Percentiles rank a stretch among this genome's conserved stretches.
These are phyloP conservation scores for Elongisporangium prolatum DNA, from an alignment of 352 stramenopile genomes.

Conservation along the genomic window DNA sequence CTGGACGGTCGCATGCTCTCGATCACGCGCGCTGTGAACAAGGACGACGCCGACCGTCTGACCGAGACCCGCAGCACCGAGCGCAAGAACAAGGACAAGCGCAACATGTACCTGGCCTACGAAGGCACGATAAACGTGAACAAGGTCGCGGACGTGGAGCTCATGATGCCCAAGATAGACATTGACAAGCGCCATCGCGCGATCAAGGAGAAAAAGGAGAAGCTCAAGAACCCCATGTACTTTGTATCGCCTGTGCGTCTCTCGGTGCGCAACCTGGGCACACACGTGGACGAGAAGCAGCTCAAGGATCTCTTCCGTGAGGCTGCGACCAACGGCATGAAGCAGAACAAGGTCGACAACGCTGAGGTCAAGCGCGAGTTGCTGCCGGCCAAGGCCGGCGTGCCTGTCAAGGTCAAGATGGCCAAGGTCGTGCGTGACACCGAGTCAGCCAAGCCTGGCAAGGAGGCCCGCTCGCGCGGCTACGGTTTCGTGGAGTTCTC, in stretches of 20 bases:
- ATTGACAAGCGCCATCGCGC: slow-evolving; percentile 92
- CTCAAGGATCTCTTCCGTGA: slow-evolving; percentile 90
- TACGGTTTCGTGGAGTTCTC: slow-evolving; percentile 98
- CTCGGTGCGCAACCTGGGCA: slow-evolving; percentile 91
- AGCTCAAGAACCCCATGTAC: slow-evolving; percentile 96
- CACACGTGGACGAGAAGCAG: slow-evolving; percentile 81
- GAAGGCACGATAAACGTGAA: slow-evolving; percentile 93
- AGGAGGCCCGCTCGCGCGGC: slow-evolving; percentile 55
- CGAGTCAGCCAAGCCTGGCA: slow-evolving; percentile 53
- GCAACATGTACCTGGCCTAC: slow-evolving; percentile 95
- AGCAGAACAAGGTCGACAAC: slow-evolving; percentile 63
- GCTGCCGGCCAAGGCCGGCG: slow-evolving; percentile 23
- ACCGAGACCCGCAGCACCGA: slow-evolving; percentile 44
- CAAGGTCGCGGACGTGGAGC: slow-evolving; percentile 85
- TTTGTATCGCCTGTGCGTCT: slow-evolving; percentile 95
- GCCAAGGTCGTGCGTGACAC: slow-evolving; percentile 79
- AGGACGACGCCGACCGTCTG: slow-evolving; percentile 62
- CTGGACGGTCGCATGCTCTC: slow-evolving; percentile 74
- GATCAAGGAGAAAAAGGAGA: slow-evolving; percentile 94
- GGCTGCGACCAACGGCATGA: slow-evolving; percentile 64
- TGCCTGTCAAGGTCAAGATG: slow-evolving; percentile 74
- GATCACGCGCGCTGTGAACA: slow-evolving; percentile 65
- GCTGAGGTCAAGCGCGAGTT: slow-evolving; percentile 80
- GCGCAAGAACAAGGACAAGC: slow-evolving; percentile 86
- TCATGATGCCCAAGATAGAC: slow-evolving; percentile 87